Conservation (phyloP, 1,284 basidiomycete genomes). For the Malassezia brasiliensis region DNA sequence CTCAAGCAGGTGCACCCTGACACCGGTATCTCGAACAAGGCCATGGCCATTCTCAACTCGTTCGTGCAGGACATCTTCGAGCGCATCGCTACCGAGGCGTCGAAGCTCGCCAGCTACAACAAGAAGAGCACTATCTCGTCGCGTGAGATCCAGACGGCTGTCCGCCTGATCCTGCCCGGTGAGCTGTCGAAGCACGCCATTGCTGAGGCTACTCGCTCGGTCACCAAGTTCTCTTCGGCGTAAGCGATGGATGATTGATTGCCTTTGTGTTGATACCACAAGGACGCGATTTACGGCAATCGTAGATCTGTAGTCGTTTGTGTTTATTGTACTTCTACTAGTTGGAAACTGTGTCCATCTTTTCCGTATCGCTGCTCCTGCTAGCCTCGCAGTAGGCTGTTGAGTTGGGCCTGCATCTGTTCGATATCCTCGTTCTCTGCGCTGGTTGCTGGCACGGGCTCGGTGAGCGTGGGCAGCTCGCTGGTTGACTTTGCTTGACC, state of each 20-base stretch:
- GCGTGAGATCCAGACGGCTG: slow-evolving; percentile 49
- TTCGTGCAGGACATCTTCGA: slow-evolving; percentile 53
- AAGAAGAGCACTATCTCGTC: slow-evolving; percentile 49
- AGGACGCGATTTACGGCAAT: not conserved
- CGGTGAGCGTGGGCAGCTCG: slow-evolving; percentile 28
- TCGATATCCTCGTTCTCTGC: slow-evolving; percentile 35
- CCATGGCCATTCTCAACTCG: slow-evolving; percentile 50
- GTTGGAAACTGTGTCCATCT: slow-evolving; percentile 10
- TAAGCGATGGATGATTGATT: slow-evolving; percentile 23
- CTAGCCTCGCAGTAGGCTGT: slow-evolving; percentile 38
- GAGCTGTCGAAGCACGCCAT: slow-evolving; percentile 73
- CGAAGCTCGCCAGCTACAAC: slow-evolving; percentile 49
- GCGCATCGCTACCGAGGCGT: slow-evolving; percentile 49
- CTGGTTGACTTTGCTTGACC: slow-evolving; percentile 35
- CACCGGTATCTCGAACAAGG: slow-evolving; percentile 53
- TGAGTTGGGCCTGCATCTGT: slow-evolving; percentile 43
- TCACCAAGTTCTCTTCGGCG: slow-evolving; percentile 55
- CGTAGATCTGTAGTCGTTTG: slow-evolving; percentile 3
- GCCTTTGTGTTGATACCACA: not conserved
- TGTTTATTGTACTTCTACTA: slow-evolving; percentile 20
- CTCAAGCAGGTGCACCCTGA: slow-evolving; percentile 55
- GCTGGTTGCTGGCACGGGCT: slow-evolving; percentile 23
- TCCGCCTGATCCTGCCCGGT: slow-evolving; percentile 51
- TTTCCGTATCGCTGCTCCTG: not conserved
- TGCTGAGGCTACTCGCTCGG: slow-evolving; percentile 65